phyloP scores from a whole-genome alignment of 306 rosid species.

The Sicyos baderoa region DNA sequence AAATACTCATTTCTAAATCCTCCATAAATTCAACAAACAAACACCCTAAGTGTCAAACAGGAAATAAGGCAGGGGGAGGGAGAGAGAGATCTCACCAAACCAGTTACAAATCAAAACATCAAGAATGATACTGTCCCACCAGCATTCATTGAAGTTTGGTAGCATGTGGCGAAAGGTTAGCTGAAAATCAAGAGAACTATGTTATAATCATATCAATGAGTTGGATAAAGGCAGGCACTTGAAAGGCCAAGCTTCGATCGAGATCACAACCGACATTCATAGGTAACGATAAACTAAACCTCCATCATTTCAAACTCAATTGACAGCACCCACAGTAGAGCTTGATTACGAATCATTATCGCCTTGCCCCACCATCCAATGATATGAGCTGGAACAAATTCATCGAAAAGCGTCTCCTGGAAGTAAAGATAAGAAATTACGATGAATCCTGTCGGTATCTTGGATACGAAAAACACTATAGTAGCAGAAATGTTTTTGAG shows the following conservation, averaged over 20 bases:
- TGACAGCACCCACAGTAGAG: conserved; percentile 91
- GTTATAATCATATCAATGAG: conserved; percentile 9
- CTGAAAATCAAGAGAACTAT: conserved; percentile 37
- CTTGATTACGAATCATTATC: conserved; percentile 94
- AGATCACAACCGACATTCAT: neutral
- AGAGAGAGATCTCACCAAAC: conserved; percentile 65
- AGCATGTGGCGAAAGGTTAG: conserved; percentile 94
- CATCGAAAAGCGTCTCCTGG: conserved; percentile 94
- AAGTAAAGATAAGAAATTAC: neutral
- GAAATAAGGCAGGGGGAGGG: neutral
- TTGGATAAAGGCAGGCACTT: neutral
- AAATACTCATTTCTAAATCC: too few relatives aligned
- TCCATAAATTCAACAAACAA: too few relatives aligned
- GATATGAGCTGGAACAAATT: conserved; percentile 89
- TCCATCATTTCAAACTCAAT: conserved; percentile 93
- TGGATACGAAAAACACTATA: conserved; percentile 9
- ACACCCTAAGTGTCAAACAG: neutral
- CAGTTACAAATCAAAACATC: conserved; percentile 95
- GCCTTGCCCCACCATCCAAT: conserved; percentile 99
- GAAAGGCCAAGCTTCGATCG: neutral
- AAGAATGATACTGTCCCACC: conserved; percentile 99
- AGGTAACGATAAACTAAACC: conserved; percentile 39
- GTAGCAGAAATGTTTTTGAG: conserved; percentile 7
- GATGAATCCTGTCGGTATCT: conserved; percentile 10
- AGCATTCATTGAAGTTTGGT: conserved; percentile 96